Conservation (phyloP, 805 yeast genomes). For the Ogataea saltuana region DNA sequence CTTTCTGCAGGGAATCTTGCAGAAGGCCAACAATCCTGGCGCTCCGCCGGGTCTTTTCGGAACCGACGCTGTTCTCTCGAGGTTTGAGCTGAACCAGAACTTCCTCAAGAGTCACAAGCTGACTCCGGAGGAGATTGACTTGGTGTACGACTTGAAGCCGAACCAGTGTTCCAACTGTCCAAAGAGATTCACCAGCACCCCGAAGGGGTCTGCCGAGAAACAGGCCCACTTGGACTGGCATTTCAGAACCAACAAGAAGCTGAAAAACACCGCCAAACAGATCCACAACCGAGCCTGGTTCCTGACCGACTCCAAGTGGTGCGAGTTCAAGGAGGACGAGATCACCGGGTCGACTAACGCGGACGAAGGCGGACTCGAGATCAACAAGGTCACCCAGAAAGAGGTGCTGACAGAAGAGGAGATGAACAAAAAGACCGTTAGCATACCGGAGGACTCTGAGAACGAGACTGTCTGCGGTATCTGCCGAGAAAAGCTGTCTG, state of each 20-base stretch:
- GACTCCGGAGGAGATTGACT: constrained; percentile 34
- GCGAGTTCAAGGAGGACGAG: constrained; percentile 68
- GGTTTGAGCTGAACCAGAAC: constrained; percentile 33
- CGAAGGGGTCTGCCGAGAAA: constrained; percentile 51
- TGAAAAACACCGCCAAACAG: constrained; percentile 47
- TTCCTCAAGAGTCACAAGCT: constrained; percentile 42
- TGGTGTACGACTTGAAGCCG: constrained; percentile 59
- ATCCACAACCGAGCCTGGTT: constrained; percentile 85
- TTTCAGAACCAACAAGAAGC: constrained; percentile 82
- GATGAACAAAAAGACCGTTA: constrained; percentile 51
- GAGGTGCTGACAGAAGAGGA: constrained; percentile 33
- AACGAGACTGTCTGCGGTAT: constrained; percentile 64
- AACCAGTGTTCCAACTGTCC: constrained; percentile 90
- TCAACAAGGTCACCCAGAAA: constrained; percentile 19
- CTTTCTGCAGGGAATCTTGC: constrained; percentile 19
- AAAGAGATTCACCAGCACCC: constrained; percentile 69
- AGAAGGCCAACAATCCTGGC: constrained; percentile 11
- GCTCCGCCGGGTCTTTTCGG: constrained; percentile 3
- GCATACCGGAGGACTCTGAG: constrained; percentile 66
- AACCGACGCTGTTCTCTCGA: constrained; percentile 23
- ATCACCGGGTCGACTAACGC: constrained; percentile 41
- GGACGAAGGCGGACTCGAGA: constrained; percentile 24
- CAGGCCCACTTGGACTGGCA: constrained; percentile 93
- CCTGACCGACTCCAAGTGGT: constrained; percentile 71
- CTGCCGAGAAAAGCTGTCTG: constrained; percentile 64